Evolutionary conservation across 2,329 filamentous ascomycete genomes (phyloP), one percentile per base, ranked within the genome.

Genomic region (Scopulariopsis brevicaulis): DNA sequence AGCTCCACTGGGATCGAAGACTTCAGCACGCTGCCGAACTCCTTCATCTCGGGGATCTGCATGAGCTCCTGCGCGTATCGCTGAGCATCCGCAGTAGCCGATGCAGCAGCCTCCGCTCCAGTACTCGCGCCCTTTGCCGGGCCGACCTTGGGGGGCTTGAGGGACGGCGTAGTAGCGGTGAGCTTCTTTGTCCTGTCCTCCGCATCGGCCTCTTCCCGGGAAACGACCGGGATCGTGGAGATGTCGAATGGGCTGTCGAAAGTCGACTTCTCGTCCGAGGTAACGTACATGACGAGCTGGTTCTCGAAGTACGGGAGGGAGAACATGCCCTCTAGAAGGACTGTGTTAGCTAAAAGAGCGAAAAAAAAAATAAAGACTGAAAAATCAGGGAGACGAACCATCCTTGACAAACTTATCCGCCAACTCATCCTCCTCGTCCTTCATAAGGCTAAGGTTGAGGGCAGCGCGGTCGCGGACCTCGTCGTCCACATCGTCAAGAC

Each of bases 101-200:
- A 83, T 48, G 90, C 88, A 28, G 84, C 85, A 55, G 85, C 84
- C 64, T 96, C 90, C 32, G 87, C 85, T 50, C 87, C 84, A 28
- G 80, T 81, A 48, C 83, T 71, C 53, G 86, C 77, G 61, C 85
- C 73, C 76, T 95, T 96, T 59, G 83, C 77, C 25, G 90, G 84
- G 32, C 88, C 87, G 34, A 89, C 77, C 69, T 90, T 91, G 60
- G 93, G 92, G 34, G 93, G 90, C 74, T 97, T 97, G 77, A 97
- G 85, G 2, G 91, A 96, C 11, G 93, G 92, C 1, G 92, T 90
- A 18, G 90, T 89, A 20, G 90, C 90, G 2, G 90, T 96, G 65
- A 97, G 88, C 78, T 97, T 97, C 85, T 96, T 96, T 32, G 90
- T 96, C 65, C 93, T 84, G 72, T 97, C 94, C 71, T 96, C 93